phyloP scores from a whole-genome alignment of 192 early-diverging fungal species.

The Backusella luteola region DNA sequence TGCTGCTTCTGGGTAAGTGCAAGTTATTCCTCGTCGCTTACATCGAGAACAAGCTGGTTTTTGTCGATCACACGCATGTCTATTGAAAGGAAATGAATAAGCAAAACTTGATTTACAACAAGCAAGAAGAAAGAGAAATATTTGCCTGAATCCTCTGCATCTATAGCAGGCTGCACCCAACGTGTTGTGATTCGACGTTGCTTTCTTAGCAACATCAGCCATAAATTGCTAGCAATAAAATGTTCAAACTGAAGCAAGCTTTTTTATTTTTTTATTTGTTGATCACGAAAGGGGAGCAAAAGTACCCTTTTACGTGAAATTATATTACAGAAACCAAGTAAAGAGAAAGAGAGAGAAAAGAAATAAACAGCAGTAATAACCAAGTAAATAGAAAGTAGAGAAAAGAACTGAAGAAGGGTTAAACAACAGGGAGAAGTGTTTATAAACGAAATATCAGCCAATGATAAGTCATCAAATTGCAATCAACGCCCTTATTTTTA shows the following conservation, averaged over 20 bases:
- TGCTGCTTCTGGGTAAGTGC: slow-evolving; percentile 43
- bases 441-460: slow-evolving; percentile 9
- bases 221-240: slow-evolving; percentile 17
- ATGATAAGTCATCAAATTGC: neutral
- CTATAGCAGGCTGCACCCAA: slow-evolving; percentile 38
- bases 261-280: slow-evolving; percentile 3
- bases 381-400: neutral
- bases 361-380: neutral
- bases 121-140: neutral
- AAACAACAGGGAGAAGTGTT: neutral
- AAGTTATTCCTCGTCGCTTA: slow-evolving; percentile 30
- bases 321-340: neutral
- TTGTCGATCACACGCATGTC: slow-evolving; percentile 39
- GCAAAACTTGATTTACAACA: neutral
- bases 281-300: neutral
- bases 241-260: neutral
- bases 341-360: neutral
- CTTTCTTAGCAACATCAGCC: slow-evolving; percentile 15
- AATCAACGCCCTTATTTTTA: neutral
- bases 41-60: slow-evolving; percentile 39
- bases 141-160: slow-evolving; percentile 41
- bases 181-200: slow-evolving; percentile 18
- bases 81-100: slow-evolving; percentile 8
- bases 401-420: slow-evolving; percentile 2
- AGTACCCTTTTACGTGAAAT: neutral